phyloP scores from a whole-genome alignment of 805 yeast species.

The Zygosaccharomyces bisporus region DNA sequence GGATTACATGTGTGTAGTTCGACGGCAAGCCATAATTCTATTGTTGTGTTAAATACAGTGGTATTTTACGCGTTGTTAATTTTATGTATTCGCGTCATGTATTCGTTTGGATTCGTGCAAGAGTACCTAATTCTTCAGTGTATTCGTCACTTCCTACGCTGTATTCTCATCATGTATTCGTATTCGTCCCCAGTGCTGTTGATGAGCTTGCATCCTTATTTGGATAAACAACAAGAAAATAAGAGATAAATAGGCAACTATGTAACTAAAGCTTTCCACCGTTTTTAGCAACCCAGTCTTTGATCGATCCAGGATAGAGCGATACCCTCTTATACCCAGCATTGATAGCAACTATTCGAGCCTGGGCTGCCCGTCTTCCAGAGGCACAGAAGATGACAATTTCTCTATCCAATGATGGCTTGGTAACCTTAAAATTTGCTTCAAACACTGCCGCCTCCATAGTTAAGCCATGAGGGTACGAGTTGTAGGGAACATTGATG shows the following conservation, averaged over 20 bases:
- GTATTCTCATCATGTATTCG: too few relatives aligned
- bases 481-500: constrained; percentile 74
- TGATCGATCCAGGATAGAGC: constrained; percentile 76
- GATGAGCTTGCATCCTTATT: constrained; percentile 1
- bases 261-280: constrained; percentile 26
- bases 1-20: too few relatives aligned
- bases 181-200: too few relatives aligned
- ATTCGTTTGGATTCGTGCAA: too few relatives aligned
- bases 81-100: too few relatives aligned
- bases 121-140: too few relatives aligned
- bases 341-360: constrained; percentile 79
- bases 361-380: constrained; percentile 78
- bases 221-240: neutral
- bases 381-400: constrained; percentile 81
- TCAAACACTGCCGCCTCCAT: constrained; percentile 65
- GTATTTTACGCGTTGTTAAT: too few relatives aligned
- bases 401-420: constrained; percentile 61
- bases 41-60: too few relatives aligned
- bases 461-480: constrained; percentile 81
- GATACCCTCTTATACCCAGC: constrained; percentile 74
- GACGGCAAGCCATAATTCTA: too few relatives aligned
- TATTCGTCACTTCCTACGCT: too few relatives aligned
- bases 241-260: neutral
- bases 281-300: constrained; percentile 60
- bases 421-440: constrained; percentile 66